A percentile compares a stretch with the other conserved stretches of the same genome.
phyloP scores from a whole-genome alignment of 495 filamentous ascomycete genomes.

The Aspergillus cristatus region DNA sequence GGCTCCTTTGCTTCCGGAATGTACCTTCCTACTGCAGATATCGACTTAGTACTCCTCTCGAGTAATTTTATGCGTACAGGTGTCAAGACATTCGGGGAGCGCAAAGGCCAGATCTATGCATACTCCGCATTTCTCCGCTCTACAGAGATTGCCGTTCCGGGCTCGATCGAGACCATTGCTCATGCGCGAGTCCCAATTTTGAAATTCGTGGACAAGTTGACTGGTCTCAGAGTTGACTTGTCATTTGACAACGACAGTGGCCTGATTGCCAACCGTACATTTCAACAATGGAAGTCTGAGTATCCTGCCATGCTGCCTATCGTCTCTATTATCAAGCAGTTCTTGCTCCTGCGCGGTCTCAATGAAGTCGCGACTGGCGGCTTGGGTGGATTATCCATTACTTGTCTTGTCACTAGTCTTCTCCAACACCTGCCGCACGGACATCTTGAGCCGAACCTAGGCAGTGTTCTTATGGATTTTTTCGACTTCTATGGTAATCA shows the following conservation, averaged over 20 bases:
- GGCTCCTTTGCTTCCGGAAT: constrained; percentile 87
- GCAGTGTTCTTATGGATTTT: constrained; percentile 73
- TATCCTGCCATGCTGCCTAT: constrained; percentile 79
- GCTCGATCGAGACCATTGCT: constrained; percentile 53
- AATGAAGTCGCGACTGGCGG: constrained; percentile 88
- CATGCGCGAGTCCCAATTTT: constrained; percentile 84
- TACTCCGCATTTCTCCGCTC: constrained; percentile 44
- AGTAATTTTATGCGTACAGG: constrained; percentile 41
- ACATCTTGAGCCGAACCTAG: constrained; percentile 56
- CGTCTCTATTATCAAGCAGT: constrained; percentile 83
- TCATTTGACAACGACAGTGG: constrained; percentile 91
- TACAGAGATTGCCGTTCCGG: constrained; percentile 36
- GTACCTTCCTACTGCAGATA: constrained; percentile 85
- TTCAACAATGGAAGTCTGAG: constrained; percentile 62
- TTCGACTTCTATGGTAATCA: constrained; percentile 77
- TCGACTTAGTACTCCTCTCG: constrained; percentile 85
- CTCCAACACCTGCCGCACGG: constrained; percentile 66
- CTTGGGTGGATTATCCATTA: constrained; percentile 89
- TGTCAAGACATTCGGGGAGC: constrained; percentile 32
- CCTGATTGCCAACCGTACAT: constrained; percentile 66
- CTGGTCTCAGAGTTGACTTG: constrained; percentile 72
- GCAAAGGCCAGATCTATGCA: constrained; percentile 35
- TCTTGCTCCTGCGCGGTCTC: constrained; percentile 74
- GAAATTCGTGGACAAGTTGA: constrained; percentile 70
- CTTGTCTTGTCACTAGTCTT: constrained; percentile 82